Conservation (phyloP, 129 eudicot genomes). For the Cynara cardunculus region DNA sequence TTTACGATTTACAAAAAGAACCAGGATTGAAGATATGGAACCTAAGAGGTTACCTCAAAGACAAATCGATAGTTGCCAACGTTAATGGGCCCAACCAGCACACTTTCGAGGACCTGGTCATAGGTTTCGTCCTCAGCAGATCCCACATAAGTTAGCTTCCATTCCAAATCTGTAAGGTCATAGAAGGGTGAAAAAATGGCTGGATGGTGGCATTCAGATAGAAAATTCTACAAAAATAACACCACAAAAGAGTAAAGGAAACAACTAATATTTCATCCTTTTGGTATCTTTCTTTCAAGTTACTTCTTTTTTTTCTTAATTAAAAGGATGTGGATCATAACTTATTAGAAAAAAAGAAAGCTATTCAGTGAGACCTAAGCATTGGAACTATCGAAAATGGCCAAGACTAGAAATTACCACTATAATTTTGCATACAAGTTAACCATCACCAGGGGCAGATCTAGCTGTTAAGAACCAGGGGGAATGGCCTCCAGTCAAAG, state of each 20-base stretch:
- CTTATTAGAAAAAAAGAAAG: background rate
- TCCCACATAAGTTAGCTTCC: slow-evolving; percentile 84
- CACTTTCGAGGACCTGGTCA: slow-evolving; percentile 81
- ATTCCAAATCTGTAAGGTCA: slow-evolving; percentile 56
- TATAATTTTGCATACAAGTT: background rate
- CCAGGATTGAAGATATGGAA: background rate
- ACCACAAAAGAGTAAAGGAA: background rate
- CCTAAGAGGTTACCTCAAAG: slow-evolving; percentile 38
- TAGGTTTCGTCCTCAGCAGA: slow-evolving; percentile 92
- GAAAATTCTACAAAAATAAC: background rate
- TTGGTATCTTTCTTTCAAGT: background rate
- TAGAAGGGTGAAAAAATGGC: background rate
- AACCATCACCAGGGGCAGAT: too few species aligned
- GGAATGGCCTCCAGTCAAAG: too few species aligned
- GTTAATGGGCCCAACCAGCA: slow-evolving; percentile 79
- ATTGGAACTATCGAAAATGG: background rate
- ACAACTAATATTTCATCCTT: background rate
- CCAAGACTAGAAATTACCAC: background rate
- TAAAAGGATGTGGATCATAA: background rate
- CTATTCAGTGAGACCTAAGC: background rate
- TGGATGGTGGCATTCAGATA: background rate
- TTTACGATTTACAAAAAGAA: background rate
- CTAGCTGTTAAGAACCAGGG: too few species aligned
- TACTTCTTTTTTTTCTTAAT: too few species aligned
- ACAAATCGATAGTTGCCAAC: slow-evolving; percentile 72